Base-by-base conservation (phyloP, 2,329 filamentous ascomycete species). In the Aspergillus unguis region DNA sequence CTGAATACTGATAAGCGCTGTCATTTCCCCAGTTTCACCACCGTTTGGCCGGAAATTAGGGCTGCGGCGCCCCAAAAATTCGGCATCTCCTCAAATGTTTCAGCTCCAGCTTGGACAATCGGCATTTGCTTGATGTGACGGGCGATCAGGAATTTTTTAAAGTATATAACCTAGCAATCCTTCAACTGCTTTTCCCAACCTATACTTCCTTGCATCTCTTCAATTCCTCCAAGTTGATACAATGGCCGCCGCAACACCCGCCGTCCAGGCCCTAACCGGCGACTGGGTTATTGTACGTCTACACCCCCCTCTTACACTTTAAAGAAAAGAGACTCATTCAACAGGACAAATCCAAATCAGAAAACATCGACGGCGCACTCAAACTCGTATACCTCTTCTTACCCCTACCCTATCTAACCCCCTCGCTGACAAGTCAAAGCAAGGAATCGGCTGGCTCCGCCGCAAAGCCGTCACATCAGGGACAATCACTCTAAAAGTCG, bases 401-500 rank as follows among this genome's bases (percentile, higher is more conserved):
- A 23, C 25, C 9, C n/a, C 11, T 10, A 3, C 35, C 11, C n/a
- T n/a, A 29, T 40, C 17, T 27, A 17, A 41, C 4, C 25, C 9
- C 17, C 37, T 25, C 3, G 9, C 37, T 41, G 23, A 41, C 9
- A 25, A 41, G 3, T 0, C 3, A 42, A 26, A 48, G 46, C 46
- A 48, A 48, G 46, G 46, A 0, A 35, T 48, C 38, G 46, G 46
- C 37, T 48, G 46, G 46, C 10, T 48, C 17, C 17, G 37, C 10
- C 36, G 46, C 17, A 48, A 48, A 42, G 46, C 46, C 29, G 37
- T 48, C 2, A 35, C 37, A 7, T 35, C 46, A 4, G 46, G 46
- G 8, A 48, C 46, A 10, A 48, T 48, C 29, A 48, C 46, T 0
- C 29, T 48, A 3, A 48, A 48, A 28, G 29, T 40, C 37, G 28